Conservation (phyloP, 495 filamentous ascomycete species). For the Hypoxylon intermedium region DNA sequence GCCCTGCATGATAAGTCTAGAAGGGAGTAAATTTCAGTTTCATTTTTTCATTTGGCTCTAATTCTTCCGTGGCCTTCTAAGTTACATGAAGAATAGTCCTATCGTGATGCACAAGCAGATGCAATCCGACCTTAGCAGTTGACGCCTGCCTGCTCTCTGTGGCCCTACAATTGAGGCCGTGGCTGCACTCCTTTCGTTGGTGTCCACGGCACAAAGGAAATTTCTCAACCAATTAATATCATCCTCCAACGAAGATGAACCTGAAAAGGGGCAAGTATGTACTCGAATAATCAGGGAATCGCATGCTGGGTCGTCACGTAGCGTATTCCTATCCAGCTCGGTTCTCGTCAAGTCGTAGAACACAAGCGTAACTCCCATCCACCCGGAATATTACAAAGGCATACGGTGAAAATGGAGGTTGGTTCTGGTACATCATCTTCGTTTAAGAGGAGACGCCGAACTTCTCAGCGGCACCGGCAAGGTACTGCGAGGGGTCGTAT, state of each 20-base stretch:
- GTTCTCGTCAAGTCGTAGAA: constrained; percentile 9
- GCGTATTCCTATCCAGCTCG: constrained; percentile 28
- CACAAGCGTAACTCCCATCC: constrained; percentile 13
- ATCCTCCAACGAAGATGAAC: constrained; percentile 16
- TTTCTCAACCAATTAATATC: constrained; percentile 27
- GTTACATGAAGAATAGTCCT: constrained; percentile 36
- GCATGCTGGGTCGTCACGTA: constrained; percentile 30
- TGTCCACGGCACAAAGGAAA: constrained; percentile 32
- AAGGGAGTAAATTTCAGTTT: constrained; percentile 17
- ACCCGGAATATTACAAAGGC: constrained; percentile 45
- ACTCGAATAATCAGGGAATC: constrained; percentile 39
- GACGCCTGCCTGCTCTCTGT: constrained; percentile 37
- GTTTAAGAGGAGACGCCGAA: constrained; percentile 48
- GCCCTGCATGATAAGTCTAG: too few species aligned
- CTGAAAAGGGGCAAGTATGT: constrained; percentile 38
- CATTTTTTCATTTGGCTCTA: constrained; percentile 29
- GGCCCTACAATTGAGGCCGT: constrained; percentile 25
- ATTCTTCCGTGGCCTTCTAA: constrained; percentile 30
- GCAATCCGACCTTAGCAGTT: constrained; percentile 33
- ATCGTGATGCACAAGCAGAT: constrained; percentile 33
- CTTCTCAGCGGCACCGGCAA: constrained; percentile 56
- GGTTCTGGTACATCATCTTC: constrained; percentile 16
- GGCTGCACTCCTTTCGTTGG: constrained; percentile 24
- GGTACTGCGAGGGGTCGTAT: constrained; percentile 54
- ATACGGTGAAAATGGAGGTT: constrained; percentile 35